Evolutionary conservation across 116 monocot genomes (phyloP).

Genomic region (Papilionanthe hybrid): DNA sequence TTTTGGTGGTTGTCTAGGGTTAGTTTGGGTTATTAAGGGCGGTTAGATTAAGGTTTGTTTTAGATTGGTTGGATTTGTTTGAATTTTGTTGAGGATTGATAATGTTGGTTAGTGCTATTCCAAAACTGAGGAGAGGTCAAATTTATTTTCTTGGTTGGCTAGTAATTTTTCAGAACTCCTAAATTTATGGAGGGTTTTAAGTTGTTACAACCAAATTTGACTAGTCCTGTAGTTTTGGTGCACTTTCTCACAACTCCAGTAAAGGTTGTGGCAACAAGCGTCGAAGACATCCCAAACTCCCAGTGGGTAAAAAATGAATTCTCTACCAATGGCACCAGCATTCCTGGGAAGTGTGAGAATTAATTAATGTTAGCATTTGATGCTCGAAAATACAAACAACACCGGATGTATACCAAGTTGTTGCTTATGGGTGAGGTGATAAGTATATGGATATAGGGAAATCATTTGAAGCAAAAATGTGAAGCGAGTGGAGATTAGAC

Average conservation of each 20-base stretch:
- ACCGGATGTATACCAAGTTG: background rate
- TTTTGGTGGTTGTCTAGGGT: background rate
- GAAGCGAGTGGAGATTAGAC: background rate
- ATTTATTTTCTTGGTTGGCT: no score
- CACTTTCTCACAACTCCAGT: background rate
- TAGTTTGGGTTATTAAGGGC: background rate
- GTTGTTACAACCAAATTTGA: background rate
- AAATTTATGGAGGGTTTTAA: background rate
- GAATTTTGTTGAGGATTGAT: background rate
- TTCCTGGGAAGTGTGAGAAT: background rate
- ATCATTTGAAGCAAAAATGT: background rate
- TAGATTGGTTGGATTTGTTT: background rate
- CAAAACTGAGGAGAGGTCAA: background rate
- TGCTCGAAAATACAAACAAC: background rate
- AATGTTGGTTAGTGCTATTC: background rate
- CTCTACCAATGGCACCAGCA: background rate
- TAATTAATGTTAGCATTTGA: background rate
- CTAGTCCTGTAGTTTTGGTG: background rate
- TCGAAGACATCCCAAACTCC: background rate
- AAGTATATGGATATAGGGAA: background rate
- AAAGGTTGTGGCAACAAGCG: background rate
- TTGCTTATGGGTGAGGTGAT: background rate
- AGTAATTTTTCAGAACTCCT: background rate
- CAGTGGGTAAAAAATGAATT: background rate
- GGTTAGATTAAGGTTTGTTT: background rate